These are phyloP conservation scores for Penicillium sp. DNA, from an alignment of 2,329 filamentous ascomycete species.

Conservation along the genomic window DNA sequence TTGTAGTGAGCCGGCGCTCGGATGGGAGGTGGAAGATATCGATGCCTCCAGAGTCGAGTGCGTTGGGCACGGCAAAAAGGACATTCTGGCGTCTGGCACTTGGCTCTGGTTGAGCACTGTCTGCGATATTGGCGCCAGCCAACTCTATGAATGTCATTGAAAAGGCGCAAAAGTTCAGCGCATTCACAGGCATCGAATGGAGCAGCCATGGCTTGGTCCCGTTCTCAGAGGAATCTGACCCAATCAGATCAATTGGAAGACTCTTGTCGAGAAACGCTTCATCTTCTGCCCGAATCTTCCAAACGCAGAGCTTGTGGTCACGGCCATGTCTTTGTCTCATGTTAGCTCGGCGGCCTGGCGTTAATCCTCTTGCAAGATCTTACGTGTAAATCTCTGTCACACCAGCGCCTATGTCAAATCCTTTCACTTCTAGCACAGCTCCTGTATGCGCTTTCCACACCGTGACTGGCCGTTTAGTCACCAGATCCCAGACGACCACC, in stretches of 20 bases:
- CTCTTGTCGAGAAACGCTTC: slow-evolving; percentile 59
- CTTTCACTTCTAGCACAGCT: slow-evolving; percentile 72
- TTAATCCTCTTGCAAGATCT: slow-evolving; percentile 30
- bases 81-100: slow-evolving; percentile 42
- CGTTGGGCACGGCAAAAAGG: slow-evolving; percentile 79
- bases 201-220: slow-evolving; percentile 75
- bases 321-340: slow-evolving; percentile 72
- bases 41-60: slow-evolving; percentile 71
- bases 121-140: slow-evolving; percentile 3
- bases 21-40: slow-evolving; percentile 83
- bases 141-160: slow-evolving; percentile 32
- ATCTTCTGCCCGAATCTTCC: slow-evolving; percentile 72
- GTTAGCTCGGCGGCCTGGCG: slow-evolving; percentile 12
- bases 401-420: slow-evolving; percentile 53
- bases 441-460: slow-evolving; percentile 86
- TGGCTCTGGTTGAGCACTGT: slow-evolving; percentile 6
- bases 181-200: slow-evolving; percentile 81
- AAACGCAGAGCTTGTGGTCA: slow-evolving; percentile 83
- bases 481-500: slow-evolving; percentile 81
- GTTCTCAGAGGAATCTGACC: slow-evolving; percentile 46
- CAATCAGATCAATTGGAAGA: slow-evolving; percentile 68
- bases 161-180: slow-evolving; percentile 86
- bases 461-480: slow-evolving; percentile 75
- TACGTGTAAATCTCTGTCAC: slow-evolving; percentile 80
- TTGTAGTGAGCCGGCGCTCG: slow-evolving; percentile 66